Evolutionary conservation across 2,329 filamentous ascomycete genomes (phyloP).

Genomic region (Curvularia spicifera): DNA sequence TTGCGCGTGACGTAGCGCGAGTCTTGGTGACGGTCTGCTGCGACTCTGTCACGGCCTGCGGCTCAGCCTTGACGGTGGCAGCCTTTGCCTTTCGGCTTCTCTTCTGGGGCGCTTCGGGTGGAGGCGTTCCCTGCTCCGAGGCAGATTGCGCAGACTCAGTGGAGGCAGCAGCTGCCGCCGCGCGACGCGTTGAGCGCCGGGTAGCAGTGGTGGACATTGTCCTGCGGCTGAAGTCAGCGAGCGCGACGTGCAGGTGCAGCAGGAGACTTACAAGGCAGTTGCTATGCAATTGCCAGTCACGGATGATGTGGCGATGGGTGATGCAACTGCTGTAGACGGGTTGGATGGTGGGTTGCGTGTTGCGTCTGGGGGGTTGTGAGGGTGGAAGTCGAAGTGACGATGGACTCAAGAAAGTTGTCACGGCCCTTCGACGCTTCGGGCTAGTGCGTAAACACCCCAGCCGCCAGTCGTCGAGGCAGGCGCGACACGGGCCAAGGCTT

Average conservation of each 20-base stretch:
- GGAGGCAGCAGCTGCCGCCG: slow-evolving; percentile 17
- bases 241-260: slow-evolving; percentile 19
- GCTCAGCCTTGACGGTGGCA: slow-evolving; percentile 16
- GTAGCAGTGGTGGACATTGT: slow-evolving; percentile 24
- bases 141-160: slow-evolving; percentile 19
- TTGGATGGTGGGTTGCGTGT: slow-evolving; percentile 4
- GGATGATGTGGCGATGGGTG: slow-evolving; percentile 8
- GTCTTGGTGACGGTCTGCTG: slow-evolving; percentile 14
- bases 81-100: slow-evolving; percentile 23
- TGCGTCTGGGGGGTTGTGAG: slow-evolving; percentile 12
- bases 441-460: slow-evolving; percentile 21
- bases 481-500: slow-evolving; percentile 23
- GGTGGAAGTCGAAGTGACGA: slow-evolving; percentile 15
- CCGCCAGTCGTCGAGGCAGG: slow-evolving; percentile 19
- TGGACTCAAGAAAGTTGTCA: slow-evolving; percentile 29
- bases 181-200: slow-evolving; percentile 28
- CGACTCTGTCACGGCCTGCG: slow-evolving; percentile 16
- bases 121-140: slow-evolving; percentile 11
- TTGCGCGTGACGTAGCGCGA: slow-evolving; percentile 21
- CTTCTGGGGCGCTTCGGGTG: slow-evolving; percentile 18
- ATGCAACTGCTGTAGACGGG: slow-evolving; percentile 10
- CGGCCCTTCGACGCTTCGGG: slow-evolving; percentile 15
- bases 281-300: slow-evolving; percentile 10
- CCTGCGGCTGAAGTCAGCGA: slow-evolving; percentile 22
- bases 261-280: slow-evolving; percentile 20